These are phyloP conservation scores for Leptoxyphium fumago DNA, from an alignment of 2,329 filamentous ascomycete species.

Conservation along the genomic window DNA sequence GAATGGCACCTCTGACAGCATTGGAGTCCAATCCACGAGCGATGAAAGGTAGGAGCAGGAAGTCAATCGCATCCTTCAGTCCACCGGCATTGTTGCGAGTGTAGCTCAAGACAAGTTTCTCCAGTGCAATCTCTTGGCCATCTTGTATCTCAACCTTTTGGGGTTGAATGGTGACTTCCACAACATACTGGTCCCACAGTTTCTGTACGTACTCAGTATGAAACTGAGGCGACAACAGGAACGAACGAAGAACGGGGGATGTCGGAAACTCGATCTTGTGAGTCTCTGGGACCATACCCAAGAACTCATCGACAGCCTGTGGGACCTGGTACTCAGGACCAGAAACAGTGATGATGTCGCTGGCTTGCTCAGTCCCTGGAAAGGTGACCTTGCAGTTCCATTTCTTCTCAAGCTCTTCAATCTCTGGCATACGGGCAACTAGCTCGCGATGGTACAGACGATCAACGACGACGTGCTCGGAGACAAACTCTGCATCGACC, in stretches of 20 bases:
- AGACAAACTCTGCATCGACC: slow-evolving; percentile 91
- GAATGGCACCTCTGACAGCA: slow-evolving; percentile 84
- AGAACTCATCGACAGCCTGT: slow-evolving; percentile 85
- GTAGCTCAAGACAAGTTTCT: slow-evolving; percentile 43
- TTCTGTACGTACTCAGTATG: slow-evolving; percentile 65
- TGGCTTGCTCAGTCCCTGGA: slow-evolving; percentile 91
- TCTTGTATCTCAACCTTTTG: slow-evolving; percentile 28
- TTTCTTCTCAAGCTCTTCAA: slow-evolving; percentile 93
- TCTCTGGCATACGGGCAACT: slow-evolving; percentile 71
- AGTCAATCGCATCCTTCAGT: slow-evolving; percentile 90
- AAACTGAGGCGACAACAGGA: slow-evolving; percentile 71
- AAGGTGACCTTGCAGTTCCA: slow-evolving; percentile 99
- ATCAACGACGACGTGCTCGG: slow-evolving; percentile 84
- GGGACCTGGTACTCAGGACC: slow-evolving; percentile 97
- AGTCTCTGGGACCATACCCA: slow-evolving; percentile 95
- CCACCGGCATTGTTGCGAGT: slow-evolving; percentile 95
- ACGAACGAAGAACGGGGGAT: slow-evolving; percentile 60
- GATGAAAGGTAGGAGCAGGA: slow-evolving; percentile 72
- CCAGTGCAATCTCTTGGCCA: slow-evolving; percentile 27
- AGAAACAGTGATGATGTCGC: slow-evolving; percentile 87
- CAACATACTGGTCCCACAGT: slow-evolving; percentile 81
- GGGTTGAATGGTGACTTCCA: slow-evolving; percentile 61
- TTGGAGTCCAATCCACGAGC: slow-evolving; percentile 77
- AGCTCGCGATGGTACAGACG: slow-evolving; percentile 91
- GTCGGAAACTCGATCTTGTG: slow-evolving; percentile 80